Evolutionary conservation across 2,329 filamentous ascomycete genomes (phyloP).

Genomic region (Trichoderma brevicompactum): DNA sequence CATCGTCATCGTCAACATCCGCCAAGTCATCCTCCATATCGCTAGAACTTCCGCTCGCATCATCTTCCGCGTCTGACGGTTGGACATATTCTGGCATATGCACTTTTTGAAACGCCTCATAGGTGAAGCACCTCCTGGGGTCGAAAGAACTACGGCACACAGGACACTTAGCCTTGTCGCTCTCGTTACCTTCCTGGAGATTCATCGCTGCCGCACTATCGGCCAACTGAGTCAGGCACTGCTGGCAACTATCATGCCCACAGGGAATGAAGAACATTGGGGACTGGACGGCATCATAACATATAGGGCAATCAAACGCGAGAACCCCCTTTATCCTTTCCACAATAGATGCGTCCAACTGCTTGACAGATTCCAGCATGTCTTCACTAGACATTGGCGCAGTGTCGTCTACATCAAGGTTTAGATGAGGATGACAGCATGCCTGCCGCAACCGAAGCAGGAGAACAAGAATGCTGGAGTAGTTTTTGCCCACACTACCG

Average conservation of each 20-base stretch:
- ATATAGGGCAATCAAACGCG: slow-evolving; percentile 80
- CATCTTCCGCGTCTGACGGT: slow-evolving; percentile 38
- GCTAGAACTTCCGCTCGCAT: slow-evolving; percentile 43
- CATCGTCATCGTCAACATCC: slow-evolving; percentile 30
- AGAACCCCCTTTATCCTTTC: slow-evolving; percentile 63
- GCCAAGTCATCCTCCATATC: slow-evolving; percentile 36
- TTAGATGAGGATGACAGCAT: slow-evolving; percentile 46
- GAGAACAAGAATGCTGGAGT: slow-evolving; percentile 79
- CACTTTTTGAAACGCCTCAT: slow-evolving; percentile 72
- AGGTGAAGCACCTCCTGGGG: slow-evolving; percentile 72
- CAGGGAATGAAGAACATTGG: slow-evolving; percentile 81
- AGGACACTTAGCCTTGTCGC: slow-evolving; percentile 67
- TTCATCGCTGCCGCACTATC: slow-evolving; percentile 61
- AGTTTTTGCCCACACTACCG: slow-evolving; percentile 68
- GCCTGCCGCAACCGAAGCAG: slow-evolving; percentile 82
- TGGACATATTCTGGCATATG: slow-evolving; percentile 62
- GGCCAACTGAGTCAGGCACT: slow-evolving; percentile 73
- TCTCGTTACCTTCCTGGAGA: slow-evolving; percentile 64
- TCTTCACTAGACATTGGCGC: slow-evolving; percentile 49
- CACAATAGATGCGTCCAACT: slow-evolving; percentile 64
- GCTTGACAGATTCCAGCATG: slow-evolving; percentile 65
- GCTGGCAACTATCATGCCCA: slow-evolving; percentile 77
- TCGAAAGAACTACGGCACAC: slow-evolving; percentile 72
- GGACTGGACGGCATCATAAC: slow-evolving; percentile 75
- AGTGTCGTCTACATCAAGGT: slow-evolving; percentile 44